phyloP scores from a whole-genome alignment of 2,329 filamentous ascomycete species.

The Plenodomus lindquistii region DNA sequence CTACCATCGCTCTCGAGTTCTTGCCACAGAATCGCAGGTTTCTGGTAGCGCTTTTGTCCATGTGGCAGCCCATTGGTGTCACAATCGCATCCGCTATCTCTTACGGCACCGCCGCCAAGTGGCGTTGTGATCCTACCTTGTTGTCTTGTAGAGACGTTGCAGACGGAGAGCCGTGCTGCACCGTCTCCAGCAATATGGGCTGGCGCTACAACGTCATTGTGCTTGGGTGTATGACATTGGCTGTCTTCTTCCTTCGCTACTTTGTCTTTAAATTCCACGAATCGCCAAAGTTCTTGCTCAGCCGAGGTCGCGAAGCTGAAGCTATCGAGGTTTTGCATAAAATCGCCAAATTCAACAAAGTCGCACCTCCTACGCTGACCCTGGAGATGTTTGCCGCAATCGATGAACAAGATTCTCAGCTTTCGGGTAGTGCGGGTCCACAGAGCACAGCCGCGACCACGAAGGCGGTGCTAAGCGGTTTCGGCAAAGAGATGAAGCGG shows the following conservation, averaged over 20 bases:
- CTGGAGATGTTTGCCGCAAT: slow-evolving; percentile 32
- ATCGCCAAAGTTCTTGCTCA: slow-evolving; percentile 33
- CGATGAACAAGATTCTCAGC: slow-evolving; percentile 17
- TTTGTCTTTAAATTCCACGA: slow-evolving; percentile 36
- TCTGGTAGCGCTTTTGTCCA: slow-evolving; percentile 33
- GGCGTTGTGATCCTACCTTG: slow-evolving; percentile 27
- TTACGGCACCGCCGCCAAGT: slow-evolving; percentile 33
- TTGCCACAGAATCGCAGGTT: slow-evolving; percentile 32
- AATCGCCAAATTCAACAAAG: slow-evolving; percentile 34
- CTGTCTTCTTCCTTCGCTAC: slow-evolving; percentile 32
- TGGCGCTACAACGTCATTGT: slow-evolving; percentile 36
- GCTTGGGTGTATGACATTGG: slow-evolving; percentile 30
- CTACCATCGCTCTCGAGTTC: slow-evolving; percentile 32
- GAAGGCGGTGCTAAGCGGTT: slow-evolving; percentile 24
- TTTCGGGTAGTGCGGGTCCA: background rate
- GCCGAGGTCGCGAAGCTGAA: slow-evolving; percentile 29
- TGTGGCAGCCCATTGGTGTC: slow-evolving; percentile 38
- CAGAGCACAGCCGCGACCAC: slow-evolving; percentile 19
- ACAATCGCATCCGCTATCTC: slow-evolving; percentile 31
- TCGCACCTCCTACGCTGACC: slow-evolving; percentile 26
- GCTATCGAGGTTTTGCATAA: slow-evolving; percentile 32
- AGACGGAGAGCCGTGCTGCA: slow-evolving; percentile 22
- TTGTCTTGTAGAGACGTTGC: slow-evolving; percentile 21
- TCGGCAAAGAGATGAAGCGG: slow-evolving; percentile 27
- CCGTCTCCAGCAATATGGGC: slow-evolving; percentile 33